Conservation (phyloP, 345 rosid species). For the Euphorbia peplus region DNA sequence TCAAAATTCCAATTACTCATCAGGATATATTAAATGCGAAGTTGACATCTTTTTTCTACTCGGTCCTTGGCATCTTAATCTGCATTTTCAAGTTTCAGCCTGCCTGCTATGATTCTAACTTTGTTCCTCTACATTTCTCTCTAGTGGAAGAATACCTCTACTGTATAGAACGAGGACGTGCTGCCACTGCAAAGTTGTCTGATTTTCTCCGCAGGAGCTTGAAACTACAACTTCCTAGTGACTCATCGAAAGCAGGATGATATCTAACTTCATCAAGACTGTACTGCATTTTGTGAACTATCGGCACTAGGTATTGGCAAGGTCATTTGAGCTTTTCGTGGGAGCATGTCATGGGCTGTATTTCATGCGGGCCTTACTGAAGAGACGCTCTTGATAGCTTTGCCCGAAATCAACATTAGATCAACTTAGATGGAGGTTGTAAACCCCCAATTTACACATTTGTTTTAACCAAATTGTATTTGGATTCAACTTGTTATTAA, state of each 20-base stretch:
- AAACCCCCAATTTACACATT: too few species aligned
- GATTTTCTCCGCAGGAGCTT: slow-evolving; percentile 75
- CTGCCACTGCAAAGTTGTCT: slow-evolving; percentile 65
- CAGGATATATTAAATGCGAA: background rate
- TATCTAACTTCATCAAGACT: background rate
- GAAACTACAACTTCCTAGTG: slow-evolving; percentile 46
- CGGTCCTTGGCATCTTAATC: too few species aligned
- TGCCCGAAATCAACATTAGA: too few species aligned
- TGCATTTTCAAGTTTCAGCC: background rate
- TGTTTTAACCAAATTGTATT: too few species aligned
- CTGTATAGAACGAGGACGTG: slow-evolving; percentile 66
- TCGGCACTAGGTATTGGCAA: background rate
- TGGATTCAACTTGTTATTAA: too few species aligned
- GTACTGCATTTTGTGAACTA: background rate
- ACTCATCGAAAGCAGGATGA: slow-evolving; percentile 18
- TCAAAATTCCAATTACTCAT: background rate
- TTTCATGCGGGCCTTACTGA: too few species aligned
- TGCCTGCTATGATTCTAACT: slow-evolving; percentile 5
- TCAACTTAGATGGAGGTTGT: too few species aligned
- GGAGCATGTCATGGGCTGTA: too few species aligned
- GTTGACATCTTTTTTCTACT: too few species aligned
- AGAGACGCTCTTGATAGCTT: too few species aligned
- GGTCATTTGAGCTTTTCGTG: background rate
- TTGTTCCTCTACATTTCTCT: slow-evolving; percentile 3
- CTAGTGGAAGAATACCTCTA: slow-evolving; percentile 71